These are phyloP conservation scores for Candida sanyaensis DNA, from an alignment of 1,139 yeast genomes.

Conservation along the genomic window DNA sequence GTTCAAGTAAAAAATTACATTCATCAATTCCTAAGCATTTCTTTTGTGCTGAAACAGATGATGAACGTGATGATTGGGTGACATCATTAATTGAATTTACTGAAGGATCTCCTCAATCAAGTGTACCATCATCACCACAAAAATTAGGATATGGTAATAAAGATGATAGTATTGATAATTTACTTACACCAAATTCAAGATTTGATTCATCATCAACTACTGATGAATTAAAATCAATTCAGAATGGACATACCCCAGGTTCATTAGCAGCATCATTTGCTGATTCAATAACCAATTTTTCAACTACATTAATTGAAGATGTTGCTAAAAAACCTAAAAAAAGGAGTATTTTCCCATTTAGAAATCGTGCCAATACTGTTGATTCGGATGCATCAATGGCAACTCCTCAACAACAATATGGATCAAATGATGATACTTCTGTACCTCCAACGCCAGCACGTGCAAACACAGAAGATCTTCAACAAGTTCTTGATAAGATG, in stretches of 20 bases:
- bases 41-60: conserved; percentile 81
- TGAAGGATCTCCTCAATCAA: conserved; percentile 13
- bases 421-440: not conserved
- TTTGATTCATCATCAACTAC: conserved; percentile 15
- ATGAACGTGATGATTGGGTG: conserved; percentile 81
- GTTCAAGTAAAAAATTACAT: conserved; percentile 54
- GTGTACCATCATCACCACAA: conserved; percentile 14
- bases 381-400: not conserved
- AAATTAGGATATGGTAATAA: not conserved
- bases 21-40: conserved; percentile 59
- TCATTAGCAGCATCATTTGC: conserved; percentile 15
- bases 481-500: conserved; percentile 41
- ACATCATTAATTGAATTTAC: conserved; percentile 54
- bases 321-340: conserved; percentile 46
- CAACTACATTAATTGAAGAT: conserved; percentile 10
- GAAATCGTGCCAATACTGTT: conserved; percentile 19
- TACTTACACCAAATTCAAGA: conserved; percentile 14
- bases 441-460: not conserved
- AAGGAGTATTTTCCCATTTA: conserved; percentile 63
- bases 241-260: conserved; percentile 5
- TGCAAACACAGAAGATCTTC: conserved; percentile 22
- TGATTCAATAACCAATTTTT: conserved; percentile 16
- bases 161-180: conserved; percentile 9
- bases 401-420: conserved; percentile 3
- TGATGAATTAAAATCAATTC: conserved; percentile 17